phyloP scores from a whole-genome alignment of 257 asterid species.

The Ilex aquifolium region DNA sequence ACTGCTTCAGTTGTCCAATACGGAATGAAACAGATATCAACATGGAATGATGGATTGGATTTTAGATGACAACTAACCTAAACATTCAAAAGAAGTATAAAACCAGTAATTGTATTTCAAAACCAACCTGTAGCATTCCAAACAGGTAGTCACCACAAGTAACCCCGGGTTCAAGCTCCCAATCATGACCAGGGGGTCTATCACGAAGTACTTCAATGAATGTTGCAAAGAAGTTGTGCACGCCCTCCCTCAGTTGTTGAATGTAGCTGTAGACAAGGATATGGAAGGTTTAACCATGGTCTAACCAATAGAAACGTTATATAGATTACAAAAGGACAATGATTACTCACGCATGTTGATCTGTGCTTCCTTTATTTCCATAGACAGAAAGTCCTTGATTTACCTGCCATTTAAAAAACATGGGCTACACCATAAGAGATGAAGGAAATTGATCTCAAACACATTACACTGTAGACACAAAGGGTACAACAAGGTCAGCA shows the following conservation, averaged over 20 bases:
- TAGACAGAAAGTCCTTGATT: slow-evolving; percentile 92
- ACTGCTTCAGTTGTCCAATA: too few relatives aligned
- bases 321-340: slow-evolving; percentile 1
- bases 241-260: slow-evolving; percentile 98
- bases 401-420: slow-evolving; percentile 40
- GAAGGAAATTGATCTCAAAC: too few relatives aligned
- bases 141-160: slow-evolving; percentile 96
- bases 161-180: slow-evolving; percentile 99
- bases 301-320: neutral
- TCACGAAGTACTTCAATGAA: slow-evolving; percentile 97
- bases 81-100: neutral
- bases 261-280: slow-evolving; percentile 55
- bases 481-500: too few relatives aligned
- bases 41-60: too few relatives aligned
- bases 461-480: too few relatives aligned
- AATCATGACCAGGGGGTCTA: slow-evolving; percentile 99
- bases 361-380: slow-evolving; percentile 99
- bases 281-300: neutral
- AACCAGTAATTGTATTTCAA: neutral
- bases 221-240: slow-evolving; percentile 88
- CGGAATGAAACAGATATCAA: too few relatives aligned
- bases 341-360: slow-evolving; percentile 90
- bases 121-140: slow-evolving; percentile 81
- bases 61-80: neutral
- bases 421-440: neutral